Conservation (phyloP, 2,329 filamentous ascomycete species). For the Hypoxylon sp. region DNA sequence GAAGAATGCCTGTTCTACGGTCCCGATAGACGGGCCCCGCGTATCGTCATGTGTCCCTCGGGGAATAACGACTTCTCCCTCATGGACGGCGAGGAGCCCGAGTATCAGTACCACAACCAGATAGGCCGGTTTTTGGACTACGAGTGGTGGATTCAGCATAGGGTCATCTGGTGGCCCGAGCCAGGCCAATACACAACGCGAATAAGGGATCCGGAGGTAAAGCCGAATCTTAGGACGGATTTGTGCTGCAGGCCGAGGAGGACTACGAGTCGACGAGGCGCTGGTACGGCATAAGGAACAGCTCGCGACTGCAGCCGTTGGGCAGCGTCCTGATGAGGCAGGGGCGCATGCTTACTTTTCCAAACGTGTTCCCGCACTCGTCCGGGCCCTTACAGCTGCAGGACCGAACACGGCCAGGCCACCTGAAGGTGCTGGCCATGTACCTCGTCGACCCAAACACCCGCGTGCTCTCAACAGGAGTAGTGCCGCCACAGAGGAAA, state of each 20-base stretch:
- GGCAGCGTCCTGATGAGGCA: conserved; percentile 57
- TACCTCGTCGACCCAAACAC: conserved; percentile 65
- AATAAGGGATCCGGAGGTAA: background rate
- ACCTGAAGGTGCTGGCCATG: conserved; percentile 64
- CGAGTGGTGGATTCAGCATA: conserved; percentile 28
- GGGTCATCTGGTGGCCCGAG: conserved; percentile 32
- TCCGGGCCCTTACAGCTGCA: conserved; percentile 58
- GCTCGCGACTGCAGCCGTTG: conserved; percentile 51
- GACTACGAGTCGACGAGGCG: conserved; percentile 50
- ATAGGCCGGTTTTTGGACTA: conserved; percentile 1
- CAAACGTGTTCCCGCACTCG: conserved; percentile 61
- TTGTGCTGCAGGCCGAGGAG: conserved; percentile 40
- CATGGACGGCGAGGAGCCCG: conserved; percentile 31
- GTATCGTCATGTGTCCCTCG: conserved; percentile 19
- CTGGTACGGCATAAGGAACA: conserved; percentile 45
- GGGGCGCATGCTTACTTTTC: conserved; percentile 63
- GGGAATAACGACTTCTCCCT: conserved; percentile 15
- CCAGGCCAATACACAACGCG: conserved; percentile 29
- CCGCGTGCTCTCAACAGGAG: conserved; percentile 56
- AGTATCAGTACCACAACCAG: conserved; percentile 12
- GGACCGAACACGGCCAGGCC: conserved; percentile 60
- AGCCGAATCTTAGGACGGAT: conserved; percentile 31
- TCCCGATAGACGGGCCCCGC: conserved; percentile 10
- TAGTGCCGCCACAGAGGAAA: conserved; percentile 50
- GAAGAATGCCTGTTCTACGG: conserved; percentile 42